Conservation (phyloP, 768 basidiomycete species). For the Kwoniella sp. region DNA sequence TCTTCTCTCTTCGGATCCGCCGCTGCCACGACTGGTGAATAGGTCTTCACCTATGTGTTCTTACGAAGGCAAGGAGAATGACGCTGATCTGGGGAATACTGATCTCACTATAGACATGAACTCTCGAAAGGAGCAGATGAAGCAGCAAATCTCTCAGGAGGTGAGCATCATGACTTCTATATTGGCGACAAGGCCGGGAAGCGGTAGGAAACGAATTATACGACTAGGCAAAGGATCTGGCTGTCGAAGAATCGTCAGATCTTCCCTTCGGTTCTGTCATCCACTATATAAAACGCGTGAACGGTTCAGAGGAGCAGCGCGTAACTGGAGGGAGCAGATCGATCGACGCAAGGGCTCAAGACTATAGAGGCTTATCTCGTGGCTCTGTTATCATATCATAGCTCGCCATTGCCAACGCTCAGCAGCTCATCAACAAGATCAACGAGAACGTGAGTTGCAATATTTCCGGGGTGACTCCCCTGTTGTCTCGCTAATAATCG, state of each 20-base stretch:
- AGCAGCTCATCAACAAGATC: slow-evolving; percentile 56
- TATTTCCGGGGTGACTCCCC: too few relatives aligned
- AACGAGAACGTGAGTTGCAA: slow-evolving; percentile 52
- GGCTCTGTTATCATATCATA: slow-evolving; percentile 11
- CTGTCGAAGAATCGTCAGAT: too few relatives aligned
- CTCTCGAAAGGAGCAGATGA: slow-evolving; percentile 55
- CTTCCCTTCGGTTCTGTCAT: too few relatives aligned
- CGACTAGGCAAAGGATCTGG: too few relatives aligned
- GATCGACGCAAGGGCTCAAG: too few relatives aligned
- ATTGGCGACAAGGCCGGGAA: too few relatives aligned
- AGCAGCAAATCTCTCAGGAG: slow-evolving; percentile 53
- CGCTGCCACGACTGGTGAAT: slow-evolving; percentile 17
- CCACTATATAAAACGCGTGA: too few relatives aligned
- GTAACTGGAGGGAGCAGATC: too few relatives aligned
- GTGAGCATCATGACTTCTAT: slow-evolving; percentile 15
- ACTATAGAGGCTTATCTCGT: too few relatives aligned
- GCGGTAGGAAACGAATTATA: neutral
- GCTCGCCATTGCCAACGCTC: slow-evolving; percentile 55
- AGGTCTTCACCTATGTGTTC: too few relatives aligned
- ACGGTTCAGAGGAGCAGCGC: too few relatives aligned
- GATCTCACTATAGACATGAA: slow-evolving; percentile 39
- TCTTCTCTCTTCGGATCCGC: slow-evolving; percentile 38
- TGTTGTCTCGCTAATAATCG: too few relatives aligned
- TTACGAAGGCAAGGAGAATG: neutral
- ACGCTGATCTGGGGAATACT: neutral